Evolutionary conservation across 2,329 filamentous ascomycete genomes (phyloP).

Genomic region (Scedosporium minutisporum): DNA sequence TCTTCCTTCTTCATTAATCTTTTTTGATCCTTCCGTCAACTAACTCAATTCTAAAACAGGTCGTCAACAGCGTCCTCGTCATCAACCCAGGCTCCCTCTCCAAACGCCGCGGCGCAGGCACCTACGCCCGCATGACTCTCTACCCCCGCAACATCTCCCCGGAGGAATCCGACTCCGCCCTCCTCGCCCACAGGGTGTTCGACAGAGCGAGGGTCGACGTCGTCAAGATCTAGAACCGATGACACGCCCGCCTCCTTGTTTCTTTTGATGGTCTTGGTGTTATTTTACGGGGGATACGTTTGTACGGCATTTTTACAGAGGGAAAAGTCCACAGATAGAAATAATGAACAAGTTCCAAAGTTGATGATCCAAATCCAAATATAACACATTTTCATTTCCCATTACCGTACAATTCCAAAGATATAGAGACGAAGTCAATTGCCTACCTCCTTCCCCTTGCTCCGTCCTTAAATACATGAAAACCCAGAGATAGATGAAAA

Average conservation of each 20-base stretch:
- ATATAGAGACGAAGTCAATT: neutral
- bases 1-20: neutral
- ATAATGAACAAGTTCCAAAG: too few relatives aligned
- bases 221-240: slow-evolving; percentile 52
- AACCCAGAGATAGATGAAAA: too few relatives aligned
- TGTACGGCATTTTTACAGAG: too few relatives aligned
- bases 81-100: slow-evolving; percentile 86
- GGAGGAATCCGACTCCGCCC: slow-evolving; percentile 40
- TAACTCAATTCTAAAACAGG: slow-evolving; percentile 39
- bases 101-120: slow-evolving; percentile 75
- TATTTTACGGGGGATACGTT: too few relatives aligned
- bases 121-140: slow-evolving; percentile 71
- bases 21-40: neutral
- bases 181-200: slow-evolving; percentile 67
- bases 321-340: too few relatives aligned
- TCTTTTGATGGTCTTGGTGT: too few relatives aligned
- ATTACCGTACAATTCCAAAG: neutral
- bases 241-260: too few relatives aligned
- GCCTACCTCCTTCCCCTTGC: too few relatives aligned
- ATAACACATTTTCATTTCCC: too few relatives aligned
- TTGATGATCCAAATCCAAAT: too few relatives aligned
- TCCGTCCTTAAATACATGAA: too few relatives aligned
- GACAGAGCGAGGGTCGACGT: slow-evolving; percentile 82
- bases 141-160: slow-evolving; percentile 54
- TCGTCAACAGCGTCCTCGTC: slow-evolving; percentile 79